Percentiles rank a stretch among this genome's conserved stretches.
Conservation (phyloP, 768 basidiomycete species). For the Leccinellum rugosiceps region DNA sequence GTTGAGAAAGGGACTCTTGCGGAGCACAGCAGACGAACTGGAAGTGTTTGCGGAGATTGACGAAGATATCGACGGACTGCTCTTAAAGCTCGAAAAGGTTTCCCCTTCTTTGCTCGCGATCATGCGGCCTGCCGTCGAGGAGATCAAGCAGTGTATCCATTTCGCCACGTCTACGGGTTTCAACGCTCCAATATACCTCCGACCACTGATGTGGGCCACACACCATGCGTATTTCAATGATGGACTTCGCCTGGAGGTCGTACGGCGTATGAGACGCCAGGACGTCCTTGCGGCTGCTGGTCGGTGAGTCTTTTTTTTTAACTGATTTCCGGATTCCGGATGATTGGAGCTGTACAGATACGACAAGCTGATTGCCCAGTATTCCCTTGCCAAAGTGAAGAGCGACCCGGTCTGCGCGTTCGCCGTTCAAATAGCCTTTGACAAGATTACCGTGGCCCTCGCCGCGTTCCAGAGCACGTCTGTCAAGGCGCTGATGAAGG, state of each 20-base stretch:
- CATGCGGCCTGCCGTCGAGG: slow-evolving; percentile 51
- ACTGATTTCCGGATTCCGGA: not conserved
- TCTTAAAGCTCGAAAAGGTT: slow-evolving; percentile 55
- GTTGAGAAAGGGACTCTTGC: slow-evolving; percentile 64
- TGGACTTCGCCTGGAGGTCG: slow-evolving; percentile 75
- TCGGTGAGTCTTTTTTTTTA: slow-evolving; percentile 43
- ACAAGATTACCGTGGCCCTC: slow-evolving; percentile 69
- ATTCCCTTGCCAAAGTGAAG: slow-evolving; percentile 53
- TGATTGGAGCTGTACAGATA: slow-evolving; percentile 45
- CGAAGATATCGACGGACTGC: slow-evolving; percentile 57
- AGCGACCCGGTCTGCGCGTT: slow-evolving; percentile 59
- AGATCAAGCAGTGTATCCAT: slow-evolving; percentile 61
- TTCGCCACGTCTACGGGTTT: slow-evolving; percentile 63
- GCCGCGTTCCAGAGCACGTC: slow-evolving; percentile 66
- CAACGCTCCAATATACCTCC: slow-evolving; percentile 57
- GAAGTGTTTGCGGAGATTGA: slow-evolving; percentile 67
- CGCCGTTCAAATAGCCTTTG: slow-evolving; percentile 73
- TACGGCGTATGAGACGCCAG: slow-evolving; percentile 56
- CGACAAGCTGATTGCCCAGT: slow-evolving; percentile 63
- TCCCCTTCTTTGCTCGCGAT: slow-evolving; percentile 50
- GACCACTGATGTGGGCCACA: slow-evolving; percentile 69
- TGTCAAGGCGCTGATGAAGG: slow-evolving; percentile 68
- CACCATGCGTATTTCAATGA: slow-evolving; percentile 66
- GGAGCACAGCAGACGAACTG: slow-evolving; percentile 69
- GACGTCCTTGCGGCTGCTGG: slow-evolving; percentile 83